These are phyloP conservation scores for Tagetes erecta DNA, from an alignment of 129 eudicot genomes.

Conservation along the genomic window DNA sequence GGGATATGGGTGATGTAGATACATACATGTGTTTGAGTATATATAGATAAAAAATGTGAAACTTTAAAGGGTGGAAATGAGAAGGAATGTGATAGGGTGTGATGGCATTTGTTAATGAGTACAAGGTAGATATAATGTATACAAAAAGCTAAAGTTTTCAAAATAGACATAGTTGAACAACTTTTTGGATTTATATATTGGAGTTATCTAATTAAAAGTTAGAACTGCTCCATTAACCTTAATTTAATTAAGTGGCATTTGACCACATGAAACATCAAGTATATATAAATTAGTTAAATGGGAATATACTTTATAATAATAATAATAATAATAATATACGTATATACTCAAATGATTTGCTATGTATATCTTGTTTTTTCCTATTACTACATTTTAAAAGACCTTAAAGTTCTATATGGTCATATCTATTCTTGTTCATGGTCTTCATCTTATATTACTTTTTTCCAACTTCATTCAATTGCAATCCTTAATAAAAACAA, in stretches of 20 bases:
- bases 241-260: conserved; percentile 22
- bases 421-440: no score
- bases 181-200: conserved; percentile 26
- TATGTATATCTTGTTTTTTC: no score
- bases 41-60: conserved; percentile 21
- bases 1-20: conserved; percentile 6
- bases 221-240: conserved; percentile 1
- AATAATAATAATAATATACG: no score
- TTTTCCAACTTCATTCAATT: no score
- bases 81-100: conserved; percentile 27
- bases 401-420: no score
- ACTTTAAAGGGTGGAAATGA: conserved; percentile 25
- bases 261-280: not conserved
- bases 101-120: conserved; percentile 35
- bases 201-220: conserved; percentile 13
- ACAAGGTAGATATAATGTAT: conserved; percentile 19
- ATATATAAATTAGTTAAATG: not conserved
- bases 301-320: no score
- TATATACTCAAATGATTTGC: no score
- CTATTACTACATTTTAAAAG: no score
- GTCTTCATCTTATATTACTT: no score
- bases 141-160: conserved; percentile 13
- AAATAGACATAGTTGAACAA: conserved; percentile 16
- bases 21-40: not conserved
- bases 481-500: no score